phyloP scores from a whole-genome alignment of 306 rosid genomes.

The Quercus alba region DNA sequence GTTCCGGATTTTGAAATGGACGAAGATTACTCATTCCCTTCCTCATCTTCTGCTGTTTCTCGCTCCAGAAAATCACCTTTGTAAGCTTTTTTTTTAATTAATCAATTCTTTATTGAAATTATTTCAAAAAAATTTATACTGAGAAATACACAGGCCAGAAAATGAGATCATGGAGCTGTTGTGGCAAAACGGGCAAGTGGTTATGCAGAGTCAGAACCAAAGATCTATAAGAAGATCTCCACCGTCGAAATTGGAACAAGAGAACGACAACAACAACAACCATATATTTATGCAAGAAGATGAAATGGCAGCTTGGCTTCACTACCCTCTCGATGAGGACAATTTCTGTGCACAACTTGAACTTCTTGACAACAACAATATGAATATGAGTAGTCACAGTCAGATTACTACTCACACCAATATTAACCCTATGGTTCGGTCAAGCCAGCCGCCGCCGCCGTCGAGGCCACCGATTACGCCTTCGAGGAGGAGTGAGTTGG shows the following conservation, averaged over 20 bases:
- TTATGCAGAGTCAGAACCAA: conserved; percentile 57
- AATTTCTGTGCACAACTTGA: conserved; percentile 32
- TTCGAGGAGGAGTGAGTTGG: conserved; percentile 19
- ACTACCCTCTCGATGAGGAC: conserved; percentile 60
- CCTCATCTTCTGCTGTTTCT: conserved; percentile 23
- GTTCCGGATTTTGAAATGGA: conserved; percentile 72
- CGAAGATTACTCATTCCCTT: conserved; percentile 32
- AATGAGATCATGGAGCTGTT: conserved; percentile 71
- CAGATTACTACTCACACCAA: conserved; percentile 7
- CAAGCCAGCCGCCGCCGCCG: conserved; percentile 20
- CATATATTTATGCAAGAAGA: conserved; percentile 74
- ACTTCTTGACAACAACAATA: too few relatives aligned
- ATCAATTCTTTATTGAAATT: not conserved
- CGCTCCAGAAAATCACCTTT: conserved; percentile 41
- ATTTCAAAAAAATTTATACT: not conserved
- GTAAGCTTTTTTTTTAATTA: conserved; percentile 22
- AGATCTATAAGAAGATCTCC: conserved; percentile 32
- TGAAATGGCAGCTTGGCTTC: conserved; percentile 75
- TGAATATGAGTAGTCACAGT: not conserved
- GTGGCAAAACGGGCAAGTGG: conserved; percentile 70
- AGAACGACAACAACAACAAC: conserved; percentile 5
- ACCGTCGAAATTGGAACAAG: not conserved
- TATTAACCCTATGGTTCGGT: conserved; percentile 11
- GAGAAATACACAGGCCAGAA: conserved; percentile 46
- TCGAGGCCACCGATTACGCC: conserved; percentile 47